phyloP scores from a whole-genome alignment of 768 basidiomycete species.

The Podaxis sp. region DNA sequence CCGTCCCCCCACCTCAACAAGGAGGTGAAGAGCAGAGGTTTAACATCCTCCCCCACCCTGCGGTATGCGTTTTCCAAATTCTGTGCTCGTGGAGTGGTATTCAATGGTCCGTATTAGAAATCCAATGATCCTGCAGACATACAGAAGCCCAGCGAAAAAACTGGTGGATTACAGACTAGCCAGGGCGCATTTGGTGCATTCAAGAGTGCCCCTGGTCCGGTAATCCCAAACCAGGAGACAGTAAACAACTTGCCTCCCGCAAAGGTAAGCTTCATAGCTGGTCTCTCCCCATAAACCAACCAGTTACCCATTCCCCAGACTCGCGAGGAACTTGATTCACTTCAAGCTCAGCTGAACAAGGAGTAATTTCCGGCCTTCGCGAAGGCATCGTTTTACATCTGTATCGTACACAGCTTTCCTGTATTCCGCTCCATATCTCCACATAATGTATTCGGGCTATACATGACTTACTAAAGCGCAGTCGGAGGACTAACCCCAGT shows the following conservation, averaged over 20 bases:
- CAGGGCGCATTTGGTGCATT: conserved; percentile 38
- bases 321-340: conserved; percentile 42
- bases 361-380: background rate
- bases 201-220: conserved; percentile 46
- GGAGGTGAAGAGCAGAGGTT: conserved; percentile 37
- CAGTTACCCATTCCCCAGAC: conserved; percentile 31
- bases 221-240: conserved; percentile 44
- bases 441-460: background rate
- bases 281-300: background rate
- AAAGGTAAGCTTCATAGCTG: conserved; percentile 32
- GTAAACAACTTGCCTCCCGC: conserved; percentile 46
- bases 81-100: background rate
- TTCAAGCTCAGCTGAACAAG: conserved; percentile 5
- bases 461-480: background rate
- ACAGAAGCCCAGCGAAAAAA: conserved; percentile 36
- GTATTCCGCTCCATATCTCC: background rate
- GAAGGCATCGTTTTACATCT: background rate
- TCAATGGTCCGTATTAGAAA: conserved; percentile 35
- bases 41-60: conserved; percentile 60
- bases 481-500: background rate
- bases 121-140: conserved; percentile 61
- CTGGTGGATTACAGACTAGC: conserved; percentile 32
- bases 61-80: conserved; percentile 32
- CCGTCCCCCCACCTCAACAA: conserved; percentile 15
- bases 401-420: background rate